These are phyloP conservation scores for Septoria petroselini DNA, from an alignment of 2,329 filamentous ascomycete species.

Conservation along the genomic window DNA sequence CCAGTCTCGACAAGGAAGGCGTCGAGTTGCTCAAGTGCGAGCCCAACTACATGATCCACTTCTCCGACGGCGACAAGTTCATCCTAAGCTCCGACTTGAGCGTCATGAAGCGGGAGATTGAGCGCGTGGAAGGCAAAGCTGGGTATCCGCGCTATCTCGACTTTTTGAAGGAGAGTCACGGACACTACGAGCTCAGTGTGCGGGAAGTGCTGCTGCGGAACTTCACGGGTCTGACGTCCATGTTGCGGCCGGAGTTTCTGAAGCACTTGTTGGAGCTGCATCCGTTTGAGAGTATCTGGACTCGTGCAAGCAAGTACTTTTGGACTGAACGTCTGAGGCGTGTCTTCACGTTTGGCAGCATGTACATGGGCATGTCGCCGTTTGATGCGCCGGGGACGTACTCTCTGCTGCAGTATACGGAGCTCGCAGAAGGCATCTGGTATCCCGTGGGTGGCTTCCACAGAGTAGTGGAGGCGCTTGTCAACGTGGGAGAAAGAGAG, in stretches of 20 bases:
- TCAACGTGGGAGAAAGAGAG: constrained; percentile 58
- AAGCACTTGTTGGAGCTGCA: constrained; percentile 59
- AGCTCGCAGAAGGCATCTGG: constrained; percentile 73
- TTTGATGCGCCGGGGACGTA: constrained; percentile 75
- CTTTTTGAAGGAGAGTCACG: constrained; percentile 65
- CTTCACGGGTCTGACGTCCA: constrained; percentile 59
- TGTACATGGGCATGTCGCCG: constrained; percentile 81
- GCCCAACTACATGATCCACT: constrained; percentile 73
- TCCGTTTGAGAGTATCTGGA: constrained; percentile 69
- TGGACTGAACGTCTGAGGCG: constrained; percentile 64
- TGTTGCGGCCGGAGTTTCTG: constrained; percentile 60
- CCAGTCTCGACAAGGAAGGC: constrained; percentile 62
- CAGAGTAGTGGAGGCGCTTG: constrained; percentile 58
- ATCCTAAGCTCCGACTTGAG: constrained; percentile 64
- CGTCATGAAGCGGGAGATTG: constrained; percentile 68
- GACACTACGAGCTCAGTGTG: constrained; percentile 67
- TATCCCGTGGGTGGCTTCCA: constrained; percentile 71
- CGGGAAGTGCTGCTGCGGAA: constrained; percentile 65
- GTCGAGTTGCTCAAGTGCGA: constrained; percentile 68
- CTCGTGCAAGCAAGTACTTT: constrained; percentile 64
- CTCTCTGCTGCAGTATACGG: constrained; percentile 69
- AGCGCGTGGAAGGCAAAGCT: constrained; percentile 68
- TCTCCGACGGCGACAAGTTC: constrained; percentile 64
- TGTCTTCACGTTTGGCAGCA: constrained; percentile 74
- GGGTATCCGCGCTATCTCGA: constrained; percentile 67